Conservation (phyloP, 306 rosid genomes). For the Vigna angularis region DNA sequence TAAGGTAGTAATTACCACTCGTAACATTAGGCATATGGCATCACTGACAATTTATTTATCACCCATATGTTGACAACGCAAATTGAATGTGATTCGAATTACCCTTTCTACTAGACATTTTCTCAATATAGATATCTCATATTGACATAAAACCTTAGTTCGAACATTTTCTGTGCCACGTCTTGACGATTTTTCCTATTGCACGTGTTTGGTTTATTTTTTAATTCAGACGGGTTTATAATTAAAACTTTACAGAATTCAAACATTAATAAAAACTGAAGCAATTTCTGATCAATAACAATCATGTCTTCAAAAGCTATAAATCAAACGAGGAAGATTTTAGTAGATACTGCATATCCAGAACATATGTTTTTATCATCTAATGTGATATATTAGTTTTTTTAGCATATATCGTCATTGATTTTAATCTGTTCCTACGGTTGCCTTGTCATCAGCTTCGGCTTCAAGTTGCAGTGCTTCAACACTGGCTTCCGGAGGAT, state of each 20-base stretch:
- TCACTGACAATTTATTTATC: slow-evolving; percentile 40
- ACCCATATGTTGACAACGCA: neutral
- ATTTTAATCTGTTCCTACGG: slow-evolving; percentile 42
- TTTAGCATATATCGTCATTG: slow-evolving; percentile 10
- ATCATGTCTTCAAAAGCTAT: slow-evolving; percentile 10
- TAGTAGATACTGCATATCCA: neutral
- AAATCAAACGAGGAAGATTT: slow-evolving; percentile 9
- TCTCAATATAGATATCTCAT: neutral
- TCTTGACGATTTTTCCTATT: slow-evolving; percentile 13
- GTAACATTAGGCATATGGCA: slow-evolving; percentile 17
- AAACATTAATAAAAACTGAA: neutral
- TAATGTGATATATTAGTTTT: slow-evolving; percentile 4
- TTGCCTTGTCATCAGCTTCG: slow-evolving; percentile 39
- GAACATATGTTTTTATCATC: neutral
- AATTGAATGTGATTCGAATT: slow-evolving; percentile 26
- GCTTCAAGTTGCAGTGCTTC: slow-evolving; percentile 57
- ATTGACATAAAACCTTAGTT: neutral
- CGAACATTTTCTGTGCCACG: slow-evolving; percentile 11
- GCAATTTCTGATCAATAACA: neutral
- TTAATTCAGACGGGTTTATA: slow-evolving; percentile 1
- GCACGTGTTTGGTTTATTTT: neutral
- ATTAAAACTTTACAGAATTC: neutral
- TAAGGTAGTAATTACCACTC: neutral
- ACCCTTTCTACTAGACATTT: neutral
- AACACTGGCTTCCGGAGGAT: slow-evolving; percentile 57